phyloP scores from a whole-genome alignment of 257 asterid genomes.

The Solanum megistacrolobum region DNA sequence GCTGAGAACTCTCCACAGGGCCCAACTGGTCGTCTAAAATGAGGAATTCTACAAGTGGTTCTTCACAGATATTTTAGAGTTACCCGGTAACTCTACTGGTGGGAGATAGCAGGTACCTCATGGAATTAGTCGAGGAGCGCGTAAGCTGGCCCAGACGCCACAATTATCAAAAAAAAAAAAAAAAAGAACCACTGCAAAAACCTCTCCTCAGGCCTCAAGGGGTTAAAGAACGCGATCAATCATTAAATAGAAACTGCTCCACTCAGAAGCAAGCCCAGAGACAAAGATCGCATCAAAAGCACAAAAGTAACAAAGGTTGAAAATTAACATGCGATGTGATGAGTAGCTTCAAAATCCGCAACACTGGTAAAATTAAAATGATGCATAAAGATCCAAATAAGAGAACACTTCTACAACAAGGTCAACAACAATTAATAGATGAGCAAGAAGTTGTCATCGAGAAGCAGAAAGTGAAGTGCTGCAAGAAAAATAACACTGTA shows the following conservation, averaged over 20 bases:
- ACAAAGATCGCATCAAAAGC: background rate
- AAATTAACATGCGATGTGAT: background rate
- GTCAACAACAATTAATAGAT: background rate
- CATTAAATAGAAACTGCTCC: background rate
- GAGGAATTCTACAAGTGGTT: background rate
- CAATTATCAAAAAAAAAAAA: background rate
- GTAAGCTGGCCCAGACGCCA: background rate
- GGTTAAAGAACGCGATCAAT: background rate
- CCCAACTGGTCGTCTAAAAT: background rate
- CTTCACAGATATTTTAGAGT: background rate
- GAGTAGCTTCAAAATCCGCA: background rate
- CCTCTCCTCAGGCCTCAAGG: background rate
- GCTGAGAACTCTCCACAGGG: background rate
- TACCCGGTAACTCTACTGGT: background rate
- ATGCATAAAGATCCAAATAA: background rate
- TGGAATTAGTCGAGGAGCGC: background rate
- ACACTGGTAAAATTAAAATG: background rate
- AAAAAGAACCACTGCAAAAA: background rate
- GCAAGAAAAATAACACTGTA: background rate
- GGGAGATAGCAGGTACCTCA: background rate
- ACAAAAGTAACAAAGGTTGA: background rate
- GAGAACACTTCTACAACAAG: background rate
- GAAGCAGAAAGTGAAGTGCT: background rate
- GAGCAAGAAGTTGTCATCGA: background rate
- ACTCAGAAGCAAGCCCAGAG: background rate